Evolutionary conservation across 2,329 filamentous ascomycete species (phyloP).

Genomic region (Gliomastix tumulicola): DNA sequence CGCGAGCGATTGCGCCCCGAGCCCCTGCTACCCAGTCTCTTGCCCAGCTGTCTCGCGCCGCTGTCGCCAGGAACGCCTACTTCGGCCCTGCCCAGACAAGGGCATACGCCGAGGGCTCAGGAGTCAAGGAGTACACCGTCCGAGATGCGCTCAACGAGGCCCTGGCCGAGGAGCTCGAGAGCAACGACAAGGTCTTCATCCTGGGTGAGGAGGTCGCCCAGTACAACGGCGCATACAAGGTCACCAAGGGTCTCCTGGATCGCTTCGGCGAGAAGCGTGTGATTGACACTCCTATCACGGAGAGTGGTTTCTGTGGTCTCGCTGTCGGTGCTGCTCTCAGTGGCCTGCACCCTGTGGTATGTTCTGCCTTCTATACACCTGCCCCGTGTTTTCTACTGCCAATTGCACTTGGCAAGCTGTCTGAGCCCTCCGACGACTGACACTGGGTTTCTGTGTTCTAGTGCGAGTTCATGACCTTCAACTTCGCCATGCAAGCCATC

Average conservation of each 20-base stretch:
- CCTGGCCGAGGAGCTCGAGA: constrained; percentile 92
- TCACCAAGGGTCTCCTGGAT: constrained; percentile 95
- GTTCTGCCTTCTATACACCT: constrained; percentile 25
- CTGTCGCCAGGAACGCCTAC: constrained; percentile 27
- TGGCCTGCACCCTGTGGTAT: constrained; percentile 86
- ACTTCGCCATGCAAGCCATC: constrained; percentile 99
- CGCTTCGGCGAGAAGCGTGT: constrained; percentile 96
- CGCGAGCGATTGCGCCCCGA: constrained; percentile 25
- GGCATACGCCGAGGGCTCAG: constrained; percentile 49
- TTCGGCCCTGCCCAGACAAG: constrained; percentile 27
- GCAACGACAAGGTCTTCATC: constrained; percentile 90
- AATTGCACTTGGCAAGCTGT: too few relatives aligned
- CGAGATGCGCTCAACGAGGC: constrained; percentile 97
- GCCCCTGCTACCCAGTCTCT: constrained; percentile 25
- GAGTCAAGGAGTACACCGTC: constrained; percentile 89
- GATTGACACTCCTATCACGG: constrained; percentile 97
- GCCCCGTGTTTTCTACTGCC: too few relatives aligned
- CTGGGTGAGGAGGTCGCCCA: constrained; percentile 98
- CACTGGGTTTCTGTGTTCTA: constrained; percentile 29
- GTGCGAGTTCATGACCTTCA: constrained; percentile 99
- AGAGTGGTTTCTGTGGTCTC: constrained; percentile 90
- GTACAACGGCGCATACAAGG: constrained; percentile 99
- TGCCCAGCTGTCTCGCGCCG: constrained; percentile 27
- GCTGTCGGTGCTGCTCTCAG: constrained; percentile 92
- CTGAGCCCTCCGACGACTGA: too few relatives aligned